phyloP scores from a whole-genome alignment of 306 rosid genomes.

The Citrullus amarus region DNA sequence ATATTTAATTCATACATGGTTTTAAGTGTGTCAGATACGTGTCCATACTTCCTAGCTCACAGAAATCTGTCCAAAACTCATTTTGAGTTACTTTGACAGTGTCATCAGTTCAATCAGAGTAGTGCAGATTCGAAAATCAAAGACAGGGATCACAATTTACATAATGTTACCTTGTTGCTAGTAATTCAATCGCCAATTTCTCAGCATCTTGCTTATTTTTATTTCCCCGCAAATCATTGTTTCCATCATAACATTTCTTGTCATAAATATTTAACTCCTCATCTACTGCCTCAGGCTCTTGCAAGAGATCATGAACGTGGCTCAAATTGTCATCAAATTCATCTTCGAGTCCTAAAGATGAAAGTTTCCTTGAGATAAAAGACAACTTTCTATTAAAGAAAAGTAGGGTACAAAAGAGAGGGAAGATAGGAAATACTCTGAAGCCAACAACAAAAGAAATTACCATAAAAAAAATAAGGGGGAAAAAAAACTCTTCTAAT shows the following conservation, averaged over 20 bases:
- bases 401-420: not conserved
- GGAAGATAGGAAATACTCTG: not conserved
- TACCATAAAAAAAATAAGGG: not conserved
- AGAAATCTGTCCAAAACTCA: not conserved
- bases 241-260: conserved; percentile 18
- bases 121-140: not conserved
- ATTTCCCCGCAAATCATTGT: conserved; percentile 18
- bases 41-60: too few species aligned
- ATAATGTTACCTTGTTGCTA: conserved; percentile 51
- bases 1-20: too few species aligned
- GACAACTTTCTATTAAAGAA: not conserved
- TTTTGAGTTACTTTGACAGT: not conserved
- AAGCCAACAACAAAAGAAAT: not conserved
- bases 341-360: conserved; percentile 12
- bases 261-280: conserved; percentile 28
- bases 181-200: conserved; percentile 50
- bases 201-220: conserved; percentile 37
- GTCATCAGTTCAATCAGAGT: not conserved
- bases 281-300: conserved; percentile 29
- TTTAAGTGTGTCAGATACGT: too few species aligned
- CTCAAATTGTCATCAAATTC: conserved; percentile 9
- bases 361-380: conserved; percentile 2
- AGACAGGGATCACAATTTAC: not conserved
- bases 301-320: conserved; percentile 26
- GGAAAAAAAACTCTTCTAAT: not conserved